These are phyloP conservation scores for Fusarium sp. DNA, from an alignment of 2,329 filamentous ascomycete genomes.

Conservation along the genomic window DNA sequence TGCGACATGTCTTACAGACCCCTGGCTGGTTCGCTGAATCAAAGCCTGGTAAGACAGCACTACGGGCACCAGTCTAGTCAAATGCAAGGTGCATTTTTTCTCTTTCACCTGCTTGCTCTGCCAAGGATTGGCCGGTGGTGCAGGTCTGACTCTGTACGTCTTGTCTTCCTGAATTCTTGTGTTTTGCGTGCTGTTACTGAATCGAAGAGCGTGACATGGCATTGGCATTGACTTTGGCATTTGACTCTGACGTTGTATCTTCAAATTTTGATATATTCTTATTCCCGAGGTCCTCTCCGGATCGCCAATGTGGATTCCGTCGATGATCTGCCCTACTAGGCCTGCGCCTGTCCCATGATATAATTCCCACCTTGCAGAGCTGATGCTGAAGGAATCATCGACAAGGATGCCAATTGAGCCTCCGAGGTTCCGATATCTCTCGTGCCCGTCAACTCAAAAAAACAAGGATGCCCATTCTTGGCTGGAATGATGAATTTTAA, in stretches of 20 bases:
- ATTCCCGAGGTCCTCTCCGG: constrained; percentile 20
- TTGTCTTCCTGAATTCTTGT: constrained; percentile 1
- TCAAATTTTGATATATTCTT: not conserved
- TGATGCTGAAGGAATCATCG: constrained; percentile 1
- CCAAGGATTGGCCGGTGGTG: constrained; percentile 13
- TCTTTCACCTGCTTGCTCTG: constrained; percentile 11
- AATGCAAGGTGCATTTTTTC: not conserved
- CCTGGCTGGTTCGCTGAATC: constrained; percentile 22
- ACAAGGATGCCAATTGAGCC: constrained; percentile 23
- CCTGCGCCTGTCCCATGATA: constrained; percentile 20
- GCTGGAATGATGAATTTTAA: constrained; percentile 35
- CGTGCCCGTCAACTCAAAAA: constrained; percentile 8
- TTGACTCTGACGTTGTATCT: not conserved
- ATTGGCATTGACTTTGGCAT: constrained; percentile 13
- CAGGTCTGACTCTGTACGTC: constrained; percentile 20
- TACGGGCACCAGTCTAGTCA: not conserved
- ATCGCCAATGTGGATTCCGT: constrained; percentile 17
- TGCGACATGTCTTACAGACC: constrained; percentile 26
- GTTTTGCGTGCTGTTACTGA: not conserved
- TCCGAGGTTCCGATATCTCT: not conserved
- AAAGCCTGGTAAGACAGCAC: constrained; percentile 21
- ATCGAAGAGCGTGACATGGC: not conserved
- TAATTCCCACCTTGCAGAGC: constrained; percentile 4
- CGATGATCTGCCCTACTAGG: constrained; percentile 24
- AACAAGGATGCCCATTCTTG: constrained; percentile 29